These are phyloP conservation scores for Aspergillus intermedius DNA, from an alignment of 2,329 filamentous ascomycete genomes.

Conservation along the genomic window DNA sequence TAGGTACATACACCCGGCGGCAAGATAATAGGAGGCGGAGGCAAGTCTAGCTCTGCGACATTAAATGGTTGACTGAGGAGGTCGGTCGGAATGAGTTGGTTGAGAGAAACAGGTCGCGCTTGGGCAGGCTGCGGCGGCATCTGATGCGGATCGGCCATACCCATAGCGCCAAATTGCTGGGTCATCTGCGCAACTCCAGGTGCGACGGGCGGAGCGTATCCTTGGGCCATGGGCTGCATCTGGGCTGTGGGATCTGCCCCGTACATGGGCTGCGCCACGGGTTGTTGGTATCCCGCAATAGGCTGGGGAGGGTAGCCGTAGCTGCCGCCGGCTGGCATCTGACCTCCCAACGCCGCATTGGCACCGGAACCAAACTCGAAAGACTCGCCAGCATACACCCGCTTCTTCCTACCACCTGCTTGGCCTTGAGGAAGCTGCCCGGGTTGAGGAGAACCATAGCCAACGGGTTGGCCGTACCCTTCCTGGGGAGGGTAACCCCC, in stretches of 20 bases:
- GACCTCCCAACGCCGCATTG: conserved; percentile 59
- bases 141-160: conserved; percentile 54
- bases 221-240: conserved; percentile 57
- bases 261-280: conserved; percentile 38
- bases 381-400: conserved; percentile 87
- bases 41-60: conserved; percentile 82
- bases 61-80: conserved; percentile 90
- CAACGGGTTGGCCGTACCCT: conserved; percentile 40
- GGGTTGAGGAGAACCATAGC: conserved; percentile 34
- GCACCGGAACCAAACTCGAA: conserved; percentile 87
- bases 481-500: conserved; percentile 47
- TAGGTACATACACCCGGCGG: conserved; percentile 72
- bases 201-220: conserved; percentile 54
- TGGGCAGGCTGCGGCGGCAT: conserved; percentile 40
- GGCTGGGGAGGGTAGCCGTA: conserved; percentile 55
- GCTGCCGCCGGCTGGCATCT: conserved; percentile 49
- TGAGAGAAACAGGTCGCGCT: conserved; percentile 54
- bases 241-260: conserved; percentile 37
- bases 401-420: conserved; percentile 62
- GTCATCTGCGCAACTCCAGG: conserved; percentile 65
- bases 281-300: conserved; percentile 29
- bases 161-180: conserved; percentile 75
- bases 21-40: conserved; percentile 83
- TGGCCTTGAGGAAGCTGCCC: conserved; percentile 25
- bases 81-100: conserved; percentile 88